Evolutionary conservation across 192 early-diverging fungal genomes (phyloP).

Genomic region (Jimgerdemannia flammicorona): DNA sequence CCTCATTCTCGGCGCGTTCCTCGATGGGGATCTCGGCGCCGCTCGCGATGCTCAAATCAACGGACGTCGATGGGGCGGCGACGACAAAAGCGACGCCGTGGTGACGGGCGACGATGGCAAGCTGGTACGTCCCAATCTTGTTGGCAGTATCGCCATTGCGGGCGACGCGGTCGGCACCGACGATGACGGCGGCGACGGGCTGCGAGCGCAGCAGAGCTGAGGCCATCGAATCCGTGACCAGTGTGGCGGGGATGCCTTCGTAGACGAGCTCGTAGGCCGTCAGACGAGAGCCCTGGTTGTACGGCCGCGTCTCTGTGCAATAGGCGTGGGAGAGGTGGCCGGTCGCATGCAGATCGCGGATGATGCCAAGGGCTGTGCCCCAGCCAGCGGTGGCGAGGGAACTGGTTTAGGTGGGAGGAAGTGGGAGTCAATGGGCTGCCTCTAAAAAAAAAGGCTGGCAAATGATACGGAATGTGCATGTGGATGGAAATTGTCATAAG

Average conservation of each 20-base stretch:
- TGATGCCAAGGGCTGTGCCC: constrained; percentile 94
- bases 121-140: constrained; percentile 98
- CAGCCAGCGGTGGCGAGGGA: constrained; percentile 78
- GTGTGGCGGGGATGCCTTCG: constrained; percentile 89
- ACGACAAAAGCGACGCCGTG: constrained; percentile 90
- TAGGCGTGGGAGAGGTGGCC: constrained; percentile 69
- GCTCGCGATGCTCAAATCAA: constrained; percentile 69
- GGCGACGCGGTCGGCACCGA: constrained; percentile 96
- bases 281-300: constrained; percentile 95
- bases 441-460: constrained; percentile 13
- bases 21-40: constrained; percentile 88
- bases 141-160: constrained; percentile 98
- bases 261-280: constrained; percentile 92
- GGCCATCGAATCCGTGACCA: constrained; percentile 90
- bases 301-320: constrained; percentile 96
- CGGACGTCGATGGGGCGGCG: constrained; percentile 90
- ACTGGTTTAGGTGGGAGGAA: constrained; percentile 13
- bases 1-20: constrained; percentile 71
- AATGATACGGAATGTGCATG: no score
- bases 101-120: constrained; percentile 86
- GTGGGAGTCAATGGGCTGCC: neutral
- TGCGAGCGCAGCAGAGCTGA: constrained; percentile 72
- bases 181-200: constrained; percentile 79
- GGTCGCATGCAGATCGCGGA: constrained; percentile 64
- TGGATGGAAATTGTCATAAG: neutral